Evolutionary conservation across 768 basidiomycete genomes (phyloP), one percentile per base, ranked within the genome.

Genomic region (Mycena kentingensis): DNA sequence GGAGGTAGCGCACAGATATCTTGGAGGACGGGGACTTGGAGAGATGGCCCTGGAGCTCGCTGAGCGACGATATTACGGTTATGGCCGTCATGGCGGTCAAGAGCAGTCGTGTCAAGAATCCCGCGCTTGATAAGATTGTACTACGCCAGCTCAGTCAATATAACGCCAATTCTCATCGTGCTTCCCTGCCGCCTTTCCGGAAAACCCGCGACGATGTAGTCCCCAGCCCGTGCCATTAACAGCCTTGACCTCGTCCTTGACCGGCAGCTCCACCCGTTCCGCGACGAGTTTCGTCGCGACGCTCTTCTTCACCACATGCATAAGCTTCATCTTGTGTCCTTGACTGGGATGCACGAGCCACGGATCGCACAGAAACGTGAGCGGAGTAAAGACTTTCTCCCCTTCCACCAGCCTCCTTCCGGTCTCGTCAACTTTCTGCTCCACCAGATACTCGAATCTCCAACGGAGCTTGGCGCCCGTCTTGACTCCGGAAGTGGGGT

Each of bases 401-500:
- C 87, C 88, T 5, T 77, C 72, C n/a, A 80, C 61, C 16, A 72
- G 21, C 41, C 26, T 61, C 52, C 73, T 77, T 21, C 80, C 79
- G 4, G 75, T 71, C 6, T 65, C 65, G 21, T 80, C 75, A 21
- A 70, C 68, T 47, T 73, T 68, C 27, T 90, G 83, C 34, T 81
- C 79, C 10, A 94, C 87, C 27, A 84, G 63, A 64, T 94, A 94
- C 49, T 89, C 87, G 57, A 94, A 87, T 50, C 81, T 81, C 93
- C 92, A 93, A 21, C 72, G 70, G 16, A 90, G 69, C 51, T 77
- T 81, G 19, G 65, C 64, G 26, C 70, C 66, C 19, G 39, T 46
- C 25, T 67, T 62, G 29, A 55, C 47, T n/a, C 25, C 26, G 8
- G 55, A 43, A 7, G 51, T n/a, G 24, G 65, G 51, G n/a, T 63